Evolutionary conservation across 1,139 yeast genomes (phyloP), one percentile per base, ranked within the genome.

Genomic region (Nakaseomyces nivariensis): DNA sequence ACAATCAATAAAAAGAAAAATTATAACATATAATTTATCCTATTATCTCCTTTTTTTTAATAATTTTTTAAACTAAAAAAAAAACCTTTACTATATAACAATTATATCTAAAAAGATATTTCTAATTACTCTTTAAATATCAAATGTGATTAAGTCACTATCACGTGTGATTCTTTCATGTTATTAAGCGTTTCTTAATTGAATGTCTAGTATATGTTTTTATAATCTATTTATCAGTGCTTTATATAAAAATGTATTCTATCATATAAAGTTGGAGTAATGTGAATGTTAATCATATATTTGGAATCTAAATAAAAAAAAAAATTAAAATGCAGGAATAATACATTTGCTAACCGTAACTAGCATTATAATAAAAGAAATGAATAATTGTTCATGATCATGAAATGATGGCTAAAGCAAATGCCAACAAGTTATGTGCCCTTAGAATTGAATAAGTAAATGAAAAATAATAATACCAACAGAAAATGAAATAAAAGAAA

Each of bases 1-100:
- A 48, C 48, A 46, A 45, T 31, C 45, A 48, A 41, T 41, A 41
- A 41, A 27, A 41, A 41, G 44, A 41, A 41, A 47, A 38, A 40
- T 41, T 33, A 31, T 37, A 41, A 41, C 36, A 31, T 41, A 41
- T 37, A 25, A 37, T 45, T 26, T 45, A 45, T 37, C 37, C 33
- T 37, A 45, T 37, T 31, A 45, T 38, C 43, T 27, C 25, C 13
- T 38, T 9, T 38, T 38, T 26, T 38, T 26, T 29, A 29, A 8
- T 29, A 29, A 29, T 33, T 33, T 33, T 9, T 9, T 29, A 7
- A 7, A 7, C 31, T 29, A 6, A 29, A 9, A 27, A 8, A 27
- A 7, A 29, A 29, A 7, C 9, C 6, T 29, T 29, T 29, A 6
- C 25, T 44, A 27, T 41, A 41, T 29, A 41, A 51, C 5, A 6